A percentile compares a stretch with the other conserved stretches of the same genome.
These are phyloP conservation scores for Myxozyma vanderwaltii DNA, from an alignment of 805 yeast genomes.

Conservation along the genomic window DNA sequence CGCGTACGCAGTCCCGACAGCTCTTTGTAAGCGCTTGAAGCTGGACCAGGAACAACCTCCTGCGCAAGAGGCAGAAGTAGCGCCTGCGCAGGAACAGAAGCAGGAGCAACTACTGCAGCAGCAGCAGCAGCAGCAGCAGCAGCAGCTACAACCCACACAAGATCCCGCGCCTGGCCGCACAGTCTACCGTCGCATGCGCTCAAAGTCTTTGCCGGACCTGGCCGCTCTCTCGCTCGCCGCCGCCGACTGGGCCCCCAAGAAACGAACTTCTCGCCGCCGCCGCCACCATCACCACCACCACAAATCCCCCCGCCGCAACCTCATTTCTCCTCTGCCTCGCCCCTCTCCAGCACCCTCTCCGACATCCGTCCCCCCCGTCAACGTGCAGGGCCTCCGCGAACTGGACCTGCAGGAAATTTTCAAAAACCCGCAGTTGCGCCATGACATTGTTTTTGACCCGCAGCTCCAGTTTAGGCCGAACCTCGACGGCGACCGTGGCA, in stretches of 20 bases:
- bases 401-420: slow-evolving; percentile 85
- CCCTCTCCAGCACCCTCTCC: background rate
- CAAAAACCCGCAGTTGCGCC: slow-evolving; percentile 89
- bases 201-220: slow-evolving; percentile 33
- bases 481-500: slow-evolving; percentile 86
- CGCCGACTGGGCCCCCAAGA: slow-evolving; percentile 11
- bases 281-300: slow-evolving; percentile 20
- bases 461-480: slow-evolving; percentile 89
- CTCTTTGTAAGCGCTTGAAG: slow-evolving; percentile 8
- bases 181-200: slow-evolving; percentile 29
- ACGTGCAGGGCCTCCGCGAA: slow-evolving; percentile 76
- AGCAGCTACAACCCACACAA: background rate
- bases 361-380: slow-evolving; percentile 65
- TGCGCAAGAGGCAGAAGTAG: no score
- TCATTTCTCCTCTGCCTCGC: background rate
- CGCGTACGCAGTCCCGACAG: background rate
- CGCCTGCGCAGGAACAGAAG: no score
- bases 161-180: slow-evolving; percentile 8
- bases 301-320: slow-evolving; percentile 22
- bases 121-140: slow-evolving; percentile 14
- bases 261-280: slow-evolving; percentile 4
- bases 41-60: slow-evolving; percentile 11
- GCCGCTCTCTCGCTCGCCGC: slow-evolving; percentile 11
- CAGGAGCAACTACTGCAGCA: background rate
- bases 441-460: slow-evolving; percentile 90